Evolutionary conservation across 139 green algal species (phyloP), one percentile per base, ranked within the genome.

Genomic region (Picochlorum sp.): DNA sequence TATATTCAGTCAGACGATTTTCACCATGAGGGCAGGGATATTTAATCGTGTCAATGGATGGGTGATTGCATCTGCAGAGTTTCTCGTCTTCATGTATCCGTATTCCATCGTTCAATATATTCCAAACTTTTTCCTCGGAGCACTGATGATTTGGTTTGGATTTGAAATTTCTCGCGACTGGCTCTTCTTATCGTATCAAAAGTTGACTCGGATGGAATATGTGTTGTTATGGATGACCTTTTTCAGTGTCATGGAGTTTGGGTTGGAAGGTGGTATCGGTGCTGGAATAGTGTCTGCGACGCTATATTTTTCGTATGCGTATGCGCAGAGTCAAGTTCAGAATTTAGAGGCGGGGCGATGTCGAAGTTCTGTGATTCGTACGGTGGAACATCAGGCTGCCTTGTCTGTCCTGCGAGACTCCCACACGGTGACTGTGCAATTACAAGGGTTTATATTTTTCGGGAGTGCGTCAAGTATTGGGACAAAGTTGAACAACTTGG

Each of bases 401-500:
- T 65, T 85, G 61, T 64, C 76, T 41, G 34, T 79, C 49, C 69
- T 85, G 23, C 16, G 60, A n/a, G 66, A 55, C 18, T 31, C 50
- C 5, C 76, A 74, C 55, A 66, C 83, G 44, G 81, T 69, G 4
- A 75, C 80, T 7, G 68, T 86, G 20, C 54, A 69, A 3, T 69
- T 92, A n/a, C 64, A 59, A 5, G 88, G 88, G 28, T 95, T 86
- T 72, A 71, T 92, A 13, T 95, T 95, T 77, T 95, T 95, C 60
- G 88, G 86, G 11, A 72, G 31, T 15, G 70, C 70, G 8, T 63
- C 70, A 57, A 45, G 20, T 31, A 68, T 77, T 20, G 64, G 64
- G 3, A 16, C 44, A 23, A 54, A 54, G 21, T 57, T 77, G 45
- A 52, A 68, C 15, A 30, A 77, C 49, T 45, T 34, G 31, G 63